Evolutionary conservation across 257 asterid species (phyloP).

Genomic region (Perilla frutescens): DNA sequence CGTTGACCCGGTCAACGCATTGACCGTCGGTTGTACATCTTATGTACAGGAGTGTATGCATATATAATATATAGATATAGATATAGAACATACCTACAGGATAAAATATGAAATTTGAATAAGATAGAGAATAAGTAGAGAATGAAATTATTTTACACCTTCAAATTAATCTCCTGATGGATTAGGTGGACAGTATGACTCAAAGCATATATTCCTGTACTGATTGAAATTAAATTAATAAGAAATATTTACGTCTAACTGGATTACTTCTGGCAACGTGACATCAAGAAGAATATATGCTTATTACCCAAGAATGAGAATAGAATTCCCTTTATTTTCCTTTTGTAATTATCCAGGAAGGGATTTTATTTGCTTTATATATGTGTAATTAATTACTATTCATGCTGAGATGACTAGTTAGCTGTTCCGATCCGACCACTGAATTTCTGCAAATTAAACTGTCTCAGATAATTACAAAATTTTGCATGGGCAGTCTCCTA

Average conservation of each 20-base stretch:
- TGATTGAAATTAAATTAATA: not conserved
- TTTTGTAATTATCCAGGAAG: slow-evolving; percentile 30
- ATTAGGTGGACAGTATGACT: slow-evolving; percentile 30
- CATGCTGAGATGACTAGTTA: not conserved
- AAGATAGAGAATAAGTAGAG: not conserved
- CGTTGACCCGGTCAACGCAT: no score
- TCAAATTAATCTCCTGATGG: not conserved
- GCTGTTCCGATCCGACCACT: no score
- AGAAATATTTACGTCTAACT: not conserved
- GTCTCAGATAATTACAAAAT: not conserved
- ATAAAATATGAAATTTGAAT: not conserved
- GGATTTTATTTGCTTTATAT: slow-evolving; percentile 24
- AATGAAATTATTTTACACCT: slow-evolving; percentile 17
- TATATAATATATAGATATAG: no score
- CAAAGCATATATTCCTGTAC: slow-evolving; percentile 36
- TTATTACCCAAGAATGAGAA: slow-evolving; percentile 31
- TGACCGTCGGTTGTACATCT: no score
- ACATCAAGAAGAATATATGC: slow-evolving; percentile 41
- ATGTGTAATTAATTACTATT: not conserved
- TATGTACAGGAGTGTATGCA: no score
- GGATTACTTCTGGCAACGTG: slow-evolving; percentile 27
- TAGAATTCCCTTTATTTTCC: slow-evolving; percentile 25
- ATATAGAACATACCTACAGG: not conserved
- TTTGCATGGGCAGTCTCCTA: no score
- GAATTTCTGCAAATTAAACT: not conserved